phyloP scores from a whole-genome alignment of 768 basidiomycete genomes.

The Auricularia cornea region DNA sequence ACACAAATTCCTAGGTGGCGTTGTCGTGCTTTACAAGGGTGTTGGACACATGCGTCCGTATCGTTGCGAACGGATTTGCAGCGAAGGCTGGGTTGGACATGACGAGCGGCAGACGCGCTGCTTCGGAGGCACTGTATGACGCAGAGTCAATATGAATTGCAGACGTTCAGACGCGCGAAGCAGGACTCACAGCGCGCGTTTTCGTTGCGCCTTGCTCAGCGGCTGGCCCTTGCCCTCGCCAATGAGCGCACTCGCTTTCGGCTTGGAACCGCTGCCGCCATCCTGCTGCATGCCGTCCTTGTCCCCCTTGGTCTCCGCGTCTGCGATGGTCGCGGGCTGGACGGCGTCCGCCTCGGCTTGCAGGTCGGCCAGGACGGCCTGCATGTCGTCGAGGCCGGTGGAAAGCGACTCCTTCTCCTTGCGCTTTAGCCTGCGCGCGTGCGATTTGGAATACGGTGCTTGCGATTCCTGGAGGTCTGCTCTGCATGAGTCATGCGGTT shows the following conservation, averaged over 20 bases:
- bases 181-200: constrained; percentile 52
- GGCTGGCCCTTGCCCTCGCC: constrained; percentile 55
- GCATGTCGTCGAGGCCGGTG: constrained; percentile 27
- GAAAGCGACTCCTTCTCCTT: constrained; percentile 38
- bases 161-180: not conserved
- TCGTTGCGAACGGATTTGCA: constrained; percentile 66
- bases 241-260: constrained; percentile 33
- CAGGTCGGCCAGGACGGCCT: constrained; percentile 14
- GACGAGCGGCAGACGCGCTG: constrained; percentile 60
- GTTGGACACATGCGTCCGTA: constrained; percentile 72
- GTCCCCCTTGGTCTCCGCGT: not conserved
- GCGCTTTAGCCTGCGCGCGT: constrained; percentile 59
- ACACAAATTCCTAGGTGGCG: too few species aligned
- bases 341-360: not conserved
- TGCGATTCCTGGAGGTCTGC: constrained; percentile 42
- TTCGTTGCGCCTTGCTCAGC: constrained; percentile 56
- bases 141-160: constrained; percentile 2
- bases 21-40: constrained; percentile 51
- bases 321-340: not conserved
- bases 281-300: constrained; percentile 2
- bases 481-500: not conserved
- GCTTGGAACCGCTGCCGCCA: not conserved
- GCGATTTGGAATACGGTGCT: constrained; percentile 62
- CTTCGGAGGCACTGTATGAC: constrained; percentile 49
- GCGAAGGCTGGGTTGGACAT: constrained; percentile 56